Conservation (phyloP, 139 green algal genomes). For the Haematococcus sp. region DNA sequence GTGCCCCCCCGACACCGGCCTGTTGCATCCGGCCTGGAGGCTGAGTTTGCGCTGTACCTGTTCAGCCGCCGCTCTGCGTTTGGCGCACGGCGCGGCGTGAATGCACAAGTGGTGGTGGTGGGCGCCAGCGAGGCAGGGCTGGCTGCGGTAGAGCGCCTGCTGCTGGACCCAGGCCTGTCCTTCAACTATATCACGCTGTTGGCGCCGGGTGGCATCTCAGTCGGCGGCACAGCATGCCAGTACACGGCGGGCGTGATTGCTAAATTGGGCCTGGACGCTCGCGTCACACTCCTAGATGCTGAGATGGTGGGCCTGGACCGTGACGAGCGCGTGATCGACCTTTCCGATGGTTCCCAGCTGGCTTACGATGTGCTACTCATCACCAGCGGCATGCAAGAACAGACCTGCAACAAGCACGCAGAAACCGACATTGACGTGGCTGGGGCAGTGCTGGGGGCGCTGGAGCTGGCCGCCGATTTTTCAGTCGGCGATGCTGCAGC, state of each 20-base stretch:
- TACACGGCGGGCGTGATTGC: conserved; percentile 44
- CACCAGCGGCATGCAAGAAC: conserved; percentile 43
- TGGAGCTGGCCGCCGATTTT: conserved; percentile 43
- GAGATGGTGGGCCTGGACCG: conserved; percentile 56
- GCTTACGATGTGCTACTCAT: conserved; percentile 58
- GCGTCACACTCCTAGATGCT: conserved; percentile 49
- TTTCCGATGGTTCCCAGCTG: conserved; percentile 41
- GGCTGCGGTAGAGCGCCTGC: conserved; percentile 59
- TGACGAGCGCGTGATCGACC: conserved; percentile 28
- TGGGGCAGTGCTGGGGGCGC: conserved; percentile 26
- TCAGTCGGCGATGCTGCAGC: conserved; percentile 22
- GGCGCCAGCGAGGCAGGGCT: conserved; percentile 61
- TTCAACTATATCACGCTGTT: conserved; percentile 69
- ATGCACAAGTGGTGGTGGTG: conserved; percentile 62
- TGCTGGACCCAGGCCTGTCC: conserved; percentile 37
- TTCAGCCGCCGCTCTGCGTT: conserved; percentile 43
- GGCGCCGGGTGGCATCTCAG: conserved; percentile 34
- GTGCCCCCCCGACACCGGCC: conserved; percentile 35
- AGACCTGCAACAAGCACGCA: conserved; percentile 14
- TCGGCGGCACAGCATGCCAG: conserved; percentile 36
- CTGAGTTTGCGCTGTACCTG: conserved; percentile 51
- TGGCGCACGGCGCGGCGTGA: conserved; percentile 30
- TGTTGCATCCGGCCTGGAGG: conserved; percentile 11
- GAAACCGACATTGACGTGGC: conserved; percentile 31
- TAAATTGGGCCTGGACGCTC: conserved; percentile 46